Base-by-base conservation (phyloP, 208 protist genomes). In the Crithidia bombi region DNA sequence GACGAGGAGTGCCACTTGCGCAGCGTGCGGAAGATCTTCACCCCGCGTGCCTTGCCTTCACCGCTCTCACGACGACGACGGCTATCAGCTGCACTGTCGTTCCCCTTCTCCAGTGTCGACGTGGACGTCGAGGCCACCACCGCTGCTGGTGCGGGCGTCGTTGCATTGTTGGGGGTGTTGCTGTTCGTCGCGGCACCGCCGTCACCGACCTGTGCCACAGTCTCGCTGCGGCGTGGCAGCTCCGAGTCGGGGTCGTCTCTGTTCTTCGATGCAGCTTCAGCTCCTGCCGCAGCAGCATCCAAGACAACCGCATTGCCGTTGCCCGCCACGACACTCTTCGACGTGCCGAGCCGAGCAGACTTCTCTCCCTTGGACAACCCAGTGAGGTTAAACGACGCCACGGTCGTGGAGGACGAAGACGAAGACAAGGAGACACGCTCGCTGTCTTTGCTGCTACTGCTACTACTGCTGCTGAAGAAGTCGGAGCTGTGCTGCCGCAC, bases 391-490 rank as follows among this genome's bases (percentile, higher is more conserved):
- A 23, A 41, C 2, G 52, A 58, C 17, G 30, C 26, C 3, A 58
- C 63, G 9, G 51, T 46, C 50, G 36, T 28, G 5, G 63, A 56
- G 30, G 36, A 41, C 4, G 62, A 52, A 17, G 46, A 58, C 23
- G 63, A 58, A 2, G 49, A 49, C 7, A 44, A 47, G 0, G 59
- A 65, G 14, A 51, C 59, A 1, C 38, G 25, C 23, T 33, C 51
- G 23, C 62, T 43, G 39, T 25, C 61, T 33, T 23, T 25, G 35
- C 55, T 6, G 28, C 44, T 33, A 30, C 41, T 41, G 66, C 38
- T 68, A 41, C 44, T 46, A n/a, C 55, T 65, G 61, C 58, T 64
- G 43, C 54, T 63, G 46, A 69, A 62, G 47, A 64, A 66, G 61
- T 65, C 59, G 17, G 74, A 76, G 49, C 38, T 49, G 62, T 21